phyloP scores from a whole-genome alignment of 2,329 filamentous ascomycete genomes.

The Fusarium algeriense region DNA sequence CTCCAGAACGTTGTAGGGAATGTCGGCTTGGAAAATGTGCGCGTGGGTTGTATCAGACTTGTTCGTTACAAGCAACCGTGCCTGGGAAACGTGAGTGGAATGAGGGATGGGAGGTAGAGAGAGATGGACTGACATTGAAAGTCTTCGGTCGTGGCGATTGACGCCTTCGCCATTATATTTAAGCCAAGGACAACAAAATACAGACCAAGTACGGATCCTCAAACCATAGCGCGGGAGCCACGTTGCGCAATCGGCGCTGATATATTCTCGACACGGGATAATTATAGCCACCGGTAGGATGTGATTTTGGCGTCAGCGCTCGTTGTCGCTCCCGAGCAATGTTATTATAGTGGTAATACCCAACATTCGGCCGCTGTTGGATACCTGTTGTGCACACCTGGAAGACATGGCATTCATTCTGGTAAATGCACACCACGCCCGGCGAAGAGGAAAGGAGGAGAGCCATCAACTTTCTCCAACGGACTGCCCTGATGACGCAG shows the following conservation, averaged over 20 bases:
- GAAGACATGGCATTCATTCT: background rate
- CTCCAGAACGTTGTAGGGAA: background rate
- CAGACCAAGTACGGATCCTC: constrained; percentile 16
- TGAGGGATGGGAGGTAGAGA: background rate
- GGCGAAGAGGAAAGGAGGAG: background rate
- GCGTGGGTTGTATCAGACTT: background rate
- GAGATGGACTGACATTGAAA: background rate
- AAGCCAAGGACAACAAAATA: constrained; percentile 11
- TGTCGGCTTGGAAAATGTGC: constrained; percentile 9
- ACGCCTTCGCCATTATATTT: background rate
- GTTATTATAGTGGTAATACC: constrained; percentile 7
- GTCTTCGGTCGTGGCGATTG: background rate
- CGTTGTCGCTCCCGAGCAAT: background rate
- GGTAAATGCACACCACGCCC: background rate
- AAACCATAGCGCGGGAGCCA: constrained; percentile 5
- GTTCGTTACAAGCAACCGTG: constrained; percentile 1
- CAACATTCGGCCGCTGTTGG: background rate
- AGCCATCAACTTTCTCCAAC: background rate
- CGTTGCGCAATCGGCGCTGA: background rate
- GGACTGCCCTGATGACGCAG: background rate
- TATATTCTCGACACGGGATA: background rate
- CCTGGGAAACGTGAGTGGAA: constrained; percentile 3
- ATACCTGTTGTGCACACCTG: background rate
- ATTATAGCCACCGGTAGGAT: background rate
- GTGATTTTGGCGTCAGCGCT: background rate